A percentile compares a stretch with the other conserved stretches of the same genome.
Conservation (phyloP, 345 rosid genomes). For the Toxicodendron radicans region DNA sequence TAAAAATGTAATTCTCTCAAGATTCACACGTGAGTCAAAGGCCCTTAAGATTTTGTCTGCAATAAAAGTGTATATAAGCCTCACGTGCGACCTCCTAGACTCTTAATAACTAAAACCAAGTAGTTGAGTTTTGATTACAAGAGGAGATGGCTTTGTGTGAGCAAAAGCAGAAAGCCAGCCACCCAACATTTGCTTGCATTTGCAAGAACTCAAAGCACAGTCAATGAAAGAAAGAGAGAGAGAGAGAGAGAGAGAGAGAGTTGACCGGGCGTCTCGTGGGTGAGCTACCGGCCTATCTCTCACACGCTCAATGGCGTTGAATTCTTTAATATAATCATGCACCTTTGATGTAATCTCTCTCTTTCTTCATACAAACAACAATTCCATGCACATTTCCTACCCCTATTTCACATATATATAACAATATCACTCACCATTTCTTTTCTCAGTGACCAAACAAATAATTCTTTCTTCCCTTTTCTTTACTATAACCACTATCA, state of each 20-base stretch:
- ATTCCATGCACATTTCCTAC: conserved; percentile 10
- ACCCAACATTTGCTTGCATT: conserved; percentile 7
- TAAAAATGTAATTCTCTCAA: no score
- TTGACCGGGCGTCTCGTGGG: conserved; percentile 86
- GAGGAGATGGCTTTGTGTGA: conserved; percentile 11
- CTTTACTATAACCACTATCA: not conserved
- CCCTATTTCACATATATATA: conserved; percentile 22
- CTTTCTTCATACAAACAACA: not conserved
- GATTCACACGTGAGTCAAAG: no score
- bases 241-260: conserved; percentile 23
- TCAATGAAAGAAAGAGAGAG: conserved; percentile 24
- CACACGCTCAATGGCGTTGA: conserved; percentile 94
- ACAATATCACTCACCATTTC: conserved; percentile 19
- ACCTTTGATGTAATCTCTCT: conserved; percentile 46
- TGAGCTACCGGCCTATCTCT: conserved; percentile 83
- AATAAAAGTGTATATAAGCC: not conserved
- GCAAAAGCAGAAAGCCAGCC: conserved; percentile 17
- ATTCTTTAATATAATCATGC: conserved; percentile 92
- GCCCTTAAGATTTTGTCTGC: not conserved
- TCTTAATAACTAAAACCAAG: no score
- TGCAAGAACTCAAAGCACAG: not conserved
- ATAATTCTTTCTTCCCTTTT: conserved; percentile 4
- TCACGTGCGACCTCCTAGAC: conserved; percentile 13
- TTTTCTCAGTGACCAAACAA: not conserved
- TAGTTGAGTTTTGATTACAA: no score